Conservation (phyloP, 2,329 filamentous ascomycete genomes). For the Apiospora phragmitis region DNA sequence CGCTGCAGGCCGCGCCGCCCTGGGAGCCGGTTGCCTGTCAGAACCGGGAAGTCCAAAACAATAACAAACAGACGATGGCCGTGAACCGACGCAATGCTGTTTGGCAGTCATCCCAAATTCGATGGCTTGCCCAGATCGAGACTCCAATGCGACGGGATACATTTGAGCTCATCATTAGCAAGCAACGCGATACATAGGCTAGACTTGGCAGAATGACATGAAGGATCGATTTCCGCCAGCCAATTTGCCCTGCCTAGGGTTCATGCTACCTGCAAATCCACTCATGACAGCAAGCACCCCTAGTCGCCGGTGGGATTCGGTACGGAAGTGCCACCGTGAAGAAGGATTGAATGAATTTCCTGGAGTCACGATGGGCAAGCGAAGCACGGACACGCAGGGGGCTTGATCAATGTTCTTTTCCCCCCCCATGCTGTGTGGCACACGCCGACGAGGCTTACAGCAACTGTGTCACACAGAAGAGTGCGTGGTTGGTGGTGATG, state of each 20-base stretch:
- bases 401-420: not conserved
- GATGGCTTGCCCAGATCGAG: not conserved
- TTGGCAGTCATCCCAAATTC: not conserved
- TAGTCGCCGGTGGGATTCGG: conserved; percentile 3
- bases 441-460: not conserved
- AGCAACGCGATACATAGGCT: not conserved
- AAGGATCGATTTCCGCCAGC: not conserved
- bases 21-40: not conserved
- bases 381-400: not conserved
- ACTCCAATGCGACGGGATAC: not conserved
- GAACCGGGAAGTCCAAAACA: not conserved
- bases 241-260: not conserved
- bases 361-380: conserved; percentile 2
- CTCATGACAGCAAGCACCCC: not conserved
- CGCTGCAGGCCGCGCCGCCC: not conserved
- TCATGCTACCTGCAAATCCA: not conserved
- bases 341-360: not conserved
- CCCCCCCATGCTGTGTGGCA: not conserved
- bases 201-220: not conserved
- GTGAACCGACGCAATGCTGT: not conserved
- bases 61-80: not conserved
- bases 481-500: not conserved
- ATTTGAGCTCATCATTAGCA: not conserved
- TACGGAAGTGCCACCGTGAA: conserved; percentile 5
- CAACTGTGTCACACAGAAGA: not conserved